Evolutionary conservation across 805 yeast species (phyloP), one percentile per base, ranked within the genome.

Genomic region (Nakazawaea ernobii): DNA sequence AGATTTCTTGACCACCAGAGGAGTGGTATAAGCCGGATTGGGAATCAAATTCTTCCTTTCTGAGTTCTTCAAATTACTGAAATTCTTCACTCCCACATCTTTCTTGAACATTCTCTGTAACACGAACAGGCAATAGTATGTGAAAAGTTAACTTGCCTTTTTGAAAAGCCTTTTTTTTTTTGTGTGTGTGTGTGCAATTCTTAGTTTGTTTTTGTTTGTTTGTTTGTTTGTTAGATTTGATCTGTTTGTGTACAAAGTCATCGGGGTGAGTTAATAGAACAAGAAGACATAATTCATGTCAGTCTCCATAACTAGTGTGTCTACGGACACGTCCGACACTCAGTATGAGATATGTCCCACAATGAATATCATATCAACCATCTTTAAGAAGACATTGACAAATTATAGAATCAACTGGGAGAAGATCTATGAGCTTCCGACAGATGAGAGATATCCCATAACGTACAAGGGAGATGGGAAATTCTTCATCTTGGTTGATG

Each of bases 1-100:
- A 0, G 94, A 79, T 50, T 80, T 80, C 57, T 86, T 84, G 30
- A 85, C 62, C 46, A 73, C 68, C 42, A 70, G 54, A 9, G 87
- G 86, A 44, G 84, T 53, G 35, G 77, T 57, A 15, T 59, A 62
- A 54, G 72, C 80, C 28, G 55, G 59, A 20, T 62, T 55, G 52
- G 61, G 55, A 9, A 80, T 61, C 26, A 83, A 61, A 52, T 73
- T 74, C 53, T 86, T 75, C 36, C 94, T 70, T 53, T 89, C 97
- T 0, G 96, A 85, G 11, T 87, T 78, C 63, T 89, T 90, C 50
- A 94, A 71, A 55, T 88, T 87, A 17, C 95, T 77, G 44, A 80
- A 70, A 3, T 95, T 82, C 65, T 90, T 91, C 49, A 84, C 69
- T 58, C 69, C 70, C 13, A 80, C 75, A 39, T 71, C 70, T 51